Percentiles rank a stretch among this genome's conserved stretches.
phyloP scores from a whole-genome alignment of 768 basidiomycete species.

The Mycena metata region DNA sequence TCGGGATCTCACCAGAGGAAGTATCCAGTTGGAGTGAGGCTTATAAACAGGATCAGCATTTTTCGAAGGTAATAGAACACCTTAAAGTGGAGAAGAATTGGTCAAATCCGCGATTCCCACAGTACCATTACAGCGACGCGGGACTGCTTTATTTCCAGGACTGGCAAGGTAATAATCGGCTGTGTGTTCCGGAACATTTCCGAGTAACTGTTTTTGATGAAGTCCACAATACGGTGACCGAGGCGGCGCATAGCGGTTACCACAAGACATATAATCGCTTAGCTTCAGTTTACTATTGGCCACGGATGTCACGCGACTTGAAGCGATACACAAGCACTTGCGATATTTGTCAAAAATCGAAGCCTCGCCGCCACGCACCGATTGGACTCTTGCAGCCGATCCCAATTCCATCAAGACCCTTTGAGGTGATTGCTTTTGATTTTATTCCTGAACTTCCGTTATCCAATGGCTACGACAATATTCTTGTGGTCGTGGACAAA shows the following conservation, averaged over 20 bases:
- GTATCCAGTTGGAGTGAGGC: background rate
- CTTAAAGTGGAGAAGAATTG: background rate
- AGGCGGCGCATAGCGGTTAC: conserved; percentile 48
- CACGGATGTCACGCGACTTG: conserved; percentile 45
- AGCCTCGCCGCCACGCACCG: conserved; percentile 44
- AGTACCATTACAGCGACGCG: conserved; percentile 29
- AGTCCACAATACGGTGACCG: conserved; percentile 38
- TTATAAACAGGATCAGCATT: conserved; percentile 7
- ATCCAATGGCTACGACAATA: conserved; percentile 45
- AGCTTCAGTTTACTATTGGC: conserved; percentile 47
- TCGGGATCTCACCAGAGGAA: conserved; percentile 10
- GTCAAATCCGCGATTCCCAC: conserved; percentile 11
- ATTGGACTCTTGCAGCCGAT: conserved; percentile 51
- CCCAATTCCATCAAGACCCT: conserved; percentile 50
- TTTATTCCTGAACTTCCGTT: conserved; percentile 52
- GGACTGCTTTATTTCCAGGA: conserved; percentile 45
- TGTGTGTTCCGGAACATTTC: conserved; percentile 45
- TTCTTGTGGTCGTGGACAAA: conserved; percentile 53
- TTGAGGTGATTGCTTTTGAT: conserved; percentile 50
- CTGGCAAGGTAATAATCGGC: conserved; percentile 31
- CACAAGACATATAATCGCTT: conserved; percentile 43
- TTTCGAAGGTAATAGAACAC: background rate
- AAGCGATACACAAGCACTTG: conserved; percentile 41
- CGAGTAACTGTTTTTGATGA: conserved; percentile 39
- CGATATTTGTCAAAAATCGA: conserved; percentile 47